Evolutionary conservation across 2,329 filamentous ascomycete species (phyloP), one percentile per base, ranked within the genome.

Genomic region (Aureobasidium melanogenum): DNA sequence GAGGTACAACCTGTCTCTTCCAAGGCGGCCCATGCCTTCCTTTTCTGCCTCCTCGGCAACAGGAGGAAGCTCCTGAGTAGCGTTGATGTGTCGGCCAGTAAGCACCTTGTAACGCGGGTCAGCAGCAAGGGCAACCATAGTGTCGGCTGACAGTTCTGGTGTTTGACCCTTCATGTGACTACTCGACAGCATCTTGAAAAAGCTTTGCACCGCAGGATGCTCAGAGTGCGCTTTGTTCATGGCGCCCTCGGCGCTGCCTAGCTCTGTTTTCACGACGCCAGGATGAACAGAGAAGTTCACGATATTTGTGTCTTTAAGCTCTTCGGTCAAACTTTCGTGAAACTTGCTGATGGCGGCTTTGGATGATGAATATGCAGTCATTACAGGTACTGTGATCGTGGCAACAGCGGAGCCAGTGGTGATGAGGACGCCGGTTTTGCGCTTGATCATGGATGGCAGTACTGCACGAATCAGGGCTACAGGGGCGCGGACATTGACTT

Each of bases 261-360:
- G 34, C 55, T 66, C 64, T 1, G 66, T 65, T 26, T 55, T 34
- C 10, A 67, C 63, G 9, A 63, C 34, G 5, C 66, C 66, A 1
- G 66, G 66, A 19, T 67, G 61, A 12, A 66, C 56, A n/a, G 66
- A 63, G 44, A 65, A 67, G 1, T 64, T 64, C 2, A 61, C 15
- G 4, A 67, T 50, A 12, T 65, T 44, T 22, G 51, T 54, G 9
- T 5, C 51, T 15, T 41, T 5, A 12, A 54, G 51, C 36, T 54
- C 51, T 19, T 14, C 24, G 9, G 10, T 41, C 36, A 54, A 15
- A 12, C 36, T 22, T 19, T 68, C 64, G 55, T 68, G 66, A 61
- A 68, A 69, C 38, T 68, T 68, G 63, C 55, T 63, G 39, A 69
- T 66, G 34, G 67, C 66, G 2, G 66, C 66, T 43, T 68, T 68